These are phyloP conservation scores for Taxawa tesnikishii DNA, from an alignment of 2,329 filamentous ascomycete species.

Conservation along the genomic window DNA sequence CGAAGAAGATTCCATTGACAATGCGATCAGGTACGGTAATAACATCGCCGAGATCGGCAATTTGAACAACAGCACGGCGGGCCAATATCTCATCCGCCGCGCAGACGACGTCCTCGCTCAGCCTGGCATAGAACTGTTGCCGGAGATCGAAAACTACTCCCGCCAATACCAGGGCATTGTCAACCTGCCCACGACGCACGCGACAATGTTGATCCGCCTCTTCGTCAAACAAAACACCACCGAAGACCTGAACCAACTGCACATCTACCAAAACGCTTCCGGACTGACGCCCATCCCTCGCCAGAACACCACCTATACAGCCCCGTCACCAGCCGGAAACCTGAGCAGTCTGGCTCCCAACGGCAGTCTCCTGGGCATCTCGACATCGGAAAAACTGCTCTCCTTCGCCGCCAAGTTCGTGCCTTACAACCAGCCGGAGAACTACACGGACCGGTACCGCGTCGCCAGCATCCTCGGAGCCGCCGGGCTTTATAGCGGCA, in stretches of 20 bases:
- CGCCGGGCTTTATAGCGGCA: constrained; percentile 7
- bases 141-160: neutral
- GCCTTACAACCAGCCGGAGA: constrained; percentile 7
- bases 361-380: constrained; percentile 6
- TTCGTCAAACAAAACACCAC: constrained; percentile 6
- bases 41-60: constrained; percentile 6
- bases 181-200: constrained; percentile 7
- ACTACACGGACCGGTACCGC: constrained; percentile 3
- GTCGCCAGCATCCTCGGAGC: constrained; percentile 5
- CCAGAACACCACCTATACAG: neutral
- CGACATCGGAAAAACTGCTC: constrained; percentile 3
- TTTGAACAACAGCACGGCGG: constrained; percentile 5
- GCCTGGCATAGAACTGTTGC: neutral
- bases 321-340: neutral
- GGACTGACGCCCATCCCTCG: constrained; percentile 1
- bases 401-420: constrained; percentile 6
- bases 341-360: constrained; percentile 5
- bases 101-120: constrained; percentile 3
- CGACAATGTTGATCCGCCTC: constrained; percentile 9
- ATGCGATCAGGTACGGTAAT: constrained; percentile 4
- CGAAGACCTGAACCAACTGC: constrained; percentile 4
- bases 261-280: constrained; percentile 7
- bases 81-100: constrained; percentile 8
- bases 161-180: constrained; percentile 4
- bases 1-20: too few species aligned